Evolutionary conservation across 768 basidiomycete genomes (phyloP).

Genomic region (Kwoniella heveanensis): DNA sequence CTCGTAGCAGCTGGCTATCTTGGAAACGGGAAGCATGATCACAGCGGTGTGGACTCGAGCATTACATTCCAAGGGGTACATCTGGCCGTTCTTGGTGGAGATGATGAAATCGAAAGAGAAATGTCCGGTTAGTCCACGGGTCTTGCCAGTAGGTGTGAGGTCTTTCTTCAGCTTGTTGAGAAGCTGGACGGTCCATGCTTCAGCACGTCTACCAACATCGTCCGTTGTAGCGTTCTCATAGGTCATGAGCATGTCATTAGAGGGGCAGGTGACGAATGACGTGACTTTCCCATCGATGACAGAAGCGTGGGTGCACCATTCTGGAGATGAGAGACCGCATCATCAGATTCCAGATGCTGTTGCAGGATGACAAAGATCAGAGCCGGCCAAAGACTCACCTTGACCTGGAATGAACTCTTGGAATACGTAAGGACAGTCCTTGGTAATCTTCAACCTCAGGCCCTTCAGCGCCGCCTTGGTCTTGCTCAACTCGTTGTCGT

Average conservation of each 20-base stretch:
- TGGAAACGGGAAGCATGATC: slow-evolving; percentile 43
- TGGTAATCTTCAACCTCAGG: slow-evolving; percentile 36
- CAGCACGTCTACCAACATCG: slow-evolving; percentile 41
- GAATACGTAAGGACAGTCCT: slow-evolving; percentile 54
- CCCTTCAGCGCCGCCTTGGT: slow-evolving; percentile 38
- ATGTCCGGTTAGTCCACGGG: slow-evolving; percentile 47
- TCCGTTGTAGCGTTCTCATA: slow-evolving; percentile 51
- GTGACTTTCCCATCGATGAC: slow-evolving; percentile 51
- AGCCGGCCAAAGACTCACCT: no score
- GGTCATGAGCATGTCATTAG: slow-evolving; percentile 57
- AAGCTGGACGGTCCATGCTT: slow-evolving; percentile 51
- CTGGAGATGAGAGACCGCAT: slow-evolving; percentile 19
- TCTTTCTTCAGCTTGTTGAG: slow-evolving; percentile 37
- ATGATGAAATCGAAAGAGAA: slow-evolving; percentile 56
- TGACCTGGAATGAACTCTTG: slow-evolving; percentile 55
- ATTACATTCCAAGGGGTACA: slow-evolving; percentile 57
- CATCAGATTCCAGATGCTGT: no score
- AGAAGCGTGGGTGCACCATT: slow-evolving; percentile 56
- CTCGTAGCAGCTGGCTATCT: slow-evolving; percentile 39
- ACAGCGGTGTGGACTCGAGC: slow-evolving; percentile 55
- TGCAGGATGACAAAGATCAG: no score
- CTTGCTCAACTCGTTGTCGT: slow-evolving; percentile 35
- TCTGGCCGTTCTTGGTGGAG: slow-evolving; percentile 42
- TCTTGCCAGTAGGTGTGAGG: slow-evolving; percentile 31
- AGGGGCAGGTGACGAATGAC: slow-evolving; percentile 55